These are phyloP conservation scores for Ulota crispa DNA, from an alignment of 225 moss, liverwort and hornwort genomes.

Conservation along the genomic window DNA sequence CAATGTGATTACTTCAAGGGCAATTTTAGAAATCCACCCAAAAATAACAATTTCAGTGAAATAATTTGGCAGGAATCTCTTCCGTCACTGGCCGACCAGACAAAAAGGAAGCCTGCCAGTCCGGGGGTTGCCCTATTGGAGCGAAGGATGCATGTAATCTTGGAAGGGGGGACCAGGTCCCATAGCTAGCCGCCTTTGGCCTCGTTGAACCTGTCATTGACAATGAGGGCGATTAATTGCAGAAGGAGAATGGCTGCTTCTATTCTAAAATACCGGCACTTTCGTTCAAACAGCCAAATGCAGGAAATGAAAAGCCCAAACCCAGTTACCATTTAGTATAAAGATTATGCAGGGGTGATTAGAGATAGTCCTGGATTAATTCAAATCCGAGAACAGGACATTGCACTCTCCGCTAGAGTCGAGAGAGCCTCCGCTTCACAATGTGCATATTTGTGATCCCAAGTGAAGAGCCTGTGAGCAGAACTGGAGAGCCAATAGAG, in stretches of 20 bases:
- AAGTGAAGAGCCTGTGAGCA: neutral
- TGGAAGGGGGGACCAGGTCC: conserved; percentile 13
- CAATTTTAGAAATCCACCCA: neutral
- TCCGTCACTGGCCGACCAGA: conserved; percentile 5
- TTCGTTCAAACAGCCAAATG: neutral
- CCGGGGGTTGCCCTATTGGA: neutral
- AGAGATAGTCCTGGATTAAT: too few species aligned
- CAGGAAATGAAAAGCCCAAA: neutral
- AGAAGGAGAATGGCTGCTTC: neutral
- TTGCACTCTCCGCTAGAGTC: too few species aligned
- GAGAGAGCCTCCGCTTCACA: too few species aligned
- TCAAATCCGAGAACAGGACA: too few species aligned
- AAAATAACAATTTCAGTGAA: neutral
- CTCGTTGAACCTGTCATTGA: conserved; percentile 16
- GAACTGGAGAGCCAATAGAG: conserved; percentile 35
- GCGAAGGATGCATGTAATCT: neutral
- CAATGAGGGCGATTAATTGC: neutral
- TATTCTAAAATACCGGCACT: too few species aligned
- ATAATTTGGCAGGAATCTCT: neutral
- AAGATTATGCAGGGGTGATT: neutral
- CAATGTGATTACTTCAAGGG: neutral
- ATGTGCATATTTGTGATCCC: too few species aligned
- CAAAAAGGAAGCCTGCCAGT: neutral
- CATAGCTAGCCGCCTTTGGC: neutral
- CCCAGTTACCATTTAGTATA: neutral